Percentiles rank a stretch among this genome's conserved stretches.
Conservation (phyloP, 768 basidiomycete species). For the Xerocomus potaroensis region DNA sequence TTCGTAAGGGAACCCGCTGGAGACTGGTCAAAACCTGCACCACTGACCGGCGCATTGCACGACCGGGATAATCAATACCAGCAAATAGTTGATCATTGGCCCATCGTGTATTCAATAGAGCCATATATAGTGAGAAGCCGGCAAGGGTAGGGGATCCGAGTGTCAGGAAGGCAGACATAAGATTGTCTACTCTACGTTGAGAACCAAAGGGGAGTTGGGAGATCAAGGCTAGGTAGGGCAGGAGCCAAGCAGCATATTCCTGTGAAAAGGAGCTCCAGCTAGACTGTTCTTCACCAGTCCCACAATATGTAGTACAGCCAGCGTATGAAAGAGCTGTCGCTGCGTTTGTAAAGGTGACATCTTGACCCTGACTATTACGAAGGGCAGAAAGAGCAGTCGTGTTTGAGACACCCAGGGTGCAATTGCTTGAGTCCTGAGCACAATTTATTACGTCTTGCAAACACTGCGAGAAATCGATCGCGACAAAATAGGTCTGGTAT, state of each 20-base stretch:
- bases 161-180: constrained; percentile 39
- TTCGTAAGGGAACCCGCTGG: constrained; percentile 26
- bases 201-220: constrained; percentile 49
- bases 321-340: constrained; percentile 10
- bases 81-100: constrained; percentile 30
- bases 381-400: constrained; percentile 16
- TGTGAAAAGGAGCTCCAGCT: constrained; percentile 27
- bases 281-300: constrained; percentile 12
- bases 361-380: constrained; percentile 6
- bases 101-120: not conserved
- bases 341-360: not conserved
- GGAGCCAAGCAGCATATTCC: constrained; percentile 41
- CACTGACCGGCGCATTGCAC: constrained; percentile 6
- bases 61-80: constrained; percentile 24
- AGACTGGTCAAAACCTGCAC: constrained; percentile 35
- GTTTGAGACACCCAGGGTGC: constrained; percentile 3
- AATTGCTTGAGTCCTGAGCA: not conserved
- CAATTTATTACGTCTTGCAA: constrained; percentile 3
- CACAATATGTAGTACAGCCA: constrained; percentile 10
- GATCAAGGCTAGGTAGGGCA: constrained; percentile 46
- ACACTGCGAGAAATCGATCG: constrained; percentile 13
- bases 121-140: constrained; percentile 33
- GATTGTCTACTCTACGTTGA: constrained; percentile 36
- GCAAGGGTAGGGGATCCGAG: constrained; percentile 45
- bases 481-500: not conserved